Base-by-base conservation (phyloP, 73 alveolate species). In the Breviolum minutum region DNA sequence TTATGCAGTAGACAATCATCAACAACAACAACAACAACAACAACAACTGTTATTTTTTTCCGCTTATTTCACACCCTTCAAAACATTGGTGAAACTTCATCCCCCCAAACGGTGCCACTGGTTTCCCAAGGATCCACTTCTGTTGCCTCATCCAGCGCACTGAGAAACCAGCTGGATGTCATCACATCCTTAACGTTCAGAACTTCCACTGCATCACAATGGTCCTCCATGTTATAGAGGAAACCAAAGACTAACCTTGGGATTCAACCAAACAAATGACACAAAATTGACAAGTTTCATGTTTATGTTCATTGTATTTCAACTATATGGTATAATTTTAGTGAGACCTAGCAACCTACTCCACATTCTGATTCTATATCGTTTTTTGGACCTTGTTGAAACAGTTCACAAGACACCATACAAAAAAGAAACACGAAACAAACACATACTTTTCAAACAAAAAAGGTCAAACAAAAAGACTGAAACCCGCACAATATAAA, bases 211-310 rank as follows among this genome's bases (percentile, higher is more conserved):
- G 99, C 99, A 32, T 77, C 92, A 63, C 99, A 94, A 30, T 79
- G 94, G 40, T 94, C 99, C 14, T 63, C 84, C 99, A 94, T 94
- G 74, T 94, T 80, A 94, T 94, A 94, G 29, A 79, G 84, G 64
- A 80, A 80, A 14, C 94, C 99, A 84, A 64, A 79, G 63, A 63
- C 86, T 63, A 94, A 40, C 54, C 54, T 40, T 0, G 54, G 54
- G 54, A 40, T 40, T 40, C 54, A 40, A 40, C 17, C 11, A 66
- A 66, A 66, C 74, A 17, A 66, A 66, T 17, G 24, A 66, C 17
- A 66, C 11, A 66, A 40, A 40, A 40, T 40, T 0, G 54, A 40
- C 54, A 22, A 68, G 27, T 48, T 48, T 29, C 29, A 76, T 20
- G 54, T n/a, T n/a, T n/a, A n/a, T n/a, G n/a, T n/a, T n/a, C n/a